phyloP scores from a whole-genome alignment of 1,139 yeast genomes.

The Candida dubliniensis region DNA sequence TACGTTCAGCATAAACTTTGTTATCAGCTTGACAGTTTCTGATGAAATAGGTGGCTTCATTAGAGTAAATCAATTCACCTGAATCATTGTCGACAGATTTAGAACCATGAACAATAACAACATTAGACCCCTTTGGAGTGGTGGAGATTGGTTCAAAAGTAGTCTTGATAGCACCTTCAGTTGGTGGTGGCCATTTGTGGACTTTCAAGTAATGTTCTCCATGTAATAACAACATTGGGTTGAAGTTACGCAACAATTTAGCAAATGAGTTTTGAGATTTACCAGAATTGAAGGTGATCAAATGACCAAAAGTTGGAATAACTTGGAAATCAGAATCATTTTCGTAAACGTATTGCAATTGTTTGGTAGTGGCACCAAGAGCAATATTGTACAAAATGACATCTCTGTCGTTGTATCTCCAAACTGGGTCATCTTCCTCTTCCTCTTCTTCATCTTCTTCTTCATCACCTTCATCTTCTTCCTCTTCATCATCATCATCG shows the following conservation, averaged over 20 bases:
- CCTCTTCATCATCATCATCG: conserved; percentile 48
- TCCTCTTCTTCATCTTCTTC: conserved; percentile 51
- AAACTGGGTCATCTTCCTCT: conserved; percentile 42
- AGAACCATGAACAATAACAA: conserved; percentile 75
- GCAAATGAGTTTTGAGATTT: conserved; percentile 54
- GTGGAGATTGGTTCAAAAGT: conserved; percentile 68
- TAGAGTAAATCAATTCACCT: conserved; percentile 71
- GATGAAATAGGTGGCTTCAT: conserved; percentile 83
- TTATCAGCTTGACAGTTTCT: conserved; percentile 79
- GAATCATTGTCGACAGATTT: conserved; percentile 68
- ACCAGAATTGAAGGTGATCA: conserved; percentile 62
- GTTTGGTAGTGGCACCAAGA: conserved; percentile 79
- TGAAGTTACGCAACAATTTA: conserved; percentile 72
- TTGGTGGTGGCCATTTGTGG: conserved; percentile 78
- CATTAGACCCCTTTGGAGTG: conserved; percentile 86
- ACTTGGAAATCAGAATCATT: conserved; percentile 77
- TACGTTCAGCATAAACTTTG: conserved; percentile 47
- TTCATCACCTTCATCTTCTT: conserved; percentile 51
- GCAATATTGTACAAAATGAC: conserved; percentile 86
- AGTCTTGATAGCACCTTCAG: conserved; percentile 63
- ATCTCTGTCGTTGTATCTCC: conserved; percentile 63
- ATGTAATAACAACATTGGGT: conserved; percentile 85
- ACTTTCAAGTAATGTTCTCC: conserved; percentile 93
- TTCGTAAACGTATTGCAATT: conserved; percentile 81
- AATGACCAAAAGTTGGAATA: conserved; percentile 90